phyloP scores from a whole-genome alignment of 2,329 filamentous ascomycete species.

The Myotisia sp. region DNA sequence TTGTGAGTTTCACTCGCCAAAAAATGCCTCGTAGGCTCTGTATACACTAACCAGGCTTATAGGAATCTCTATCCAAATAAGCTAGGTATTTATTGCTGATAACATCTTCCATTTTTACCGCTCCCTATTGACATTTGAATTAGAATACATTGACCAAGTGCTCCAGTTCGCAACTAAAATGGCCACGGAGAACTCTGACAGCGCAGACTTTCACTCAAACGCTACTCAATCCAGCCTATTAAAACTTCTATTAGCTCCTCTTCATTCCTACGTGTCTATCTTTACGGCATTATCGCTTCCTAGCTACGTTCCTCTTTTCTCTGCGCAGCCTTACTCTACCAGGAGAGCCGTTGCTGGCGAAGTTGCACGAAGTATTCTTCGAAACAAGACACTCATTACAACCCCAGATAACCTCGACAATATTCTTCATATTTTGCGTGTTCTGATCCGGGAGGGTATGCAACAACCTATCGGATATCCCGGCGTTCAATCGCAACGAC shows the following conservation, averaged over 20 bases:
- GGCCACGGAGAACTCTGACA: conserved; percentile 77
- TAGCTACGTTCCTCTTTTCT: conserved; percentile 76
- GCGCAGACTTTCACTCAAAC: conserved; percentile 82
- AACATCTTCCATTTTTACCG: neutral
- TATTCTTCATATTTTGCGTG: conserved; percentile 73
- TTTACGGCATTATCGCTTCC: conserved; percentile 93
- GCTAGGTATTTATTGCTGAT: conserved; percentile 30
- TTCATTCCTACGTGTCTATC: conserved; percentile 79
- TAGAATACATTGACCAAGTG: conserved; percentile 87
- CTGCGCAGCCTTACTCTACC: conserved; percentile 85
- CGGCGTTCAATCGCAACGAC: conserved; percentile 57
- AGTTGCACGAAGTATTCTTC: conserved; percentile 67
- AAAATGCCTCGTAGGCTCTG: too few relatives aligned
- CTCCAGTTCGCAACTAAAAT: conserved; percentile 78
- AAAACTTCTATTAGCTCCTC: conserved; percentile 74
- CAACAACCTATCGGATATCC: conserved; percentile 75
- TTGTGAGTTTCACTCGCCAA: conserved; percentile 36
- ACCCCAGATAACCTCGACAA: conserved; percentile 71
- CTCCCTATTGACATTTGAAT: neutral
- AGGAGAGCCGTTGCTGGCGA: conserved; percentile 81
- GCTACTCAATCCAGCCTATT: conserved; percentile 79
- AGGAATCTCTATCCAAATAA: conserved; percentile 83
- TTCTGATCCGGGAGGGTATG: conserved; percentile 84
- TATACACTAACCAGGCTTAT: conserved; percentile 13
- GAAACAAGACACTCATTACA: conserved; percentile 65